phyloP scores from a whole-genome alignment of 345 rosid genomes.

The Erysimum cheiranthoides region DNA sequence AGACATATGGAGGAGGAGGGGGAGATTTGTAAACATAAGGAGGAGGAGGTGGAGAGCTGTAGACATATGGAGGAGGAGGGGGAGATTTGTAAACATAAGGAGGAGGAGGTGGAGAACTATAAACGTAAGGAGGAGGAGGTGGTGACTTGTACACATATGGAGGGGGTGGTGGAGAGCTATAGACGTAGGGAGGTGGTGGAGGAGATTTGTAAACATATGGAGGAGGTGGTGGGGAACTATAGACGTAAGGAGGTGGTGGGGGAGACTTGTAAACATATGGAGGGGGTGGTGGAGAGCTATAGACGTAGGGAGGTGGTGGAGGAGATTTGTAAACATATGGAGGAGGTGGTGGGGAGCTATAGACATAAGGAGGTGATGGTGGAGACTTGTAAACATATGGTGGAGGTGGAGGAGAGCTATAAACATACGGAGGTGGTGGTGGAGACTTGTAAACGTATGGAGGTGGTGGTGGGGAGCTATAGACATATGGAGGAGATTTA shows the following conservation, averaged over 20 bases:
- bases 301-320: neutral
- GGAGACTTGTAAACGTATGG: neutral
- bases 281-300: neutral
- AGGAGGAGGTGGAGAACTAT: neutral
- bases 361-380: neutral
- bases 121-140: neutral
- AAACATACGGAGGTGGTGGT: neutral
- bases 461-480: neutral
- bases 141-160: neutral
- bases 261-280: neutral
- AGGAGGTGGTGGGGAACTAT: neutral
- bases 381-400: neutral
- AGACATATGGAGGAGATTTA: neutral
- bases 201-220: conserved; percentile 8
- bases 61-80: neutral
- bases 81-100: neutral
- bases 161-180: neutral
- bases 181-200: neutral
- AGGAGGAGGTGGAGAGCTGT: neutral
- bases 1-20: neutral
- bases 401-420: neutral
- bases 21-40: neutral
- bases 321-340: neutral
- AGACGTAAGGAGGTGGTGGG: neutral
- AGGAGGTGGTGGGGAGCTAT: neutral